Evolutionary conservation across 1,284 basidiomycete genomes (phyloP).

Genomic region (Ceratobasidium sp.): DNA sequence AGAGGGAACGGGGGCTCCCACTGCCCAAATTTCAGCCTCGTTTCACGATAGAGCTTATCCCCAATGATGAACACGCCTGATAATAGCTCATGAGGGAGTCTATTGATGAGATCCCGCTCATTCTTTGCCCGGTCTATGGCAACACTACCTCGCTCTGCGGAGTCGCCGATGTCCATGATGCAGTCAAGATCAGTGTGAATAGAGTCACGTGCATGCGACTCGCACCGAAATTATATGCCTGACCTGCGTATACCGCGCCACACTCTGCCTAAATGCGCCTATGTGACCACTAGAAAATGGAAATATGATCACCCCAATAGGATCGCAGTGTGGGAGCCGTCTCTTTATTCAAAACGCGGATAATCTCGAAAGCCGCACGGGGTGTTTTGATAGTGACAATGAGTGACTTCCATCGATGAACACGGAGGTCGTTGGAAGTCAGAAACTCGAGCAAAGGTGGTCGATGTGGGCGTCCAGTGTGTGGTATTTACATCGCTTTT

Average conservation of each 20-base stretch:
- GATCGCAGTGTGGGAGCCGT: no score
- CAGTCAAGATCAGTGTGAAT: no score
- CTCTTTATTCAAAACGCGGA: neutral
- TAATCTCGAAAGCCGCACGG: neutral
- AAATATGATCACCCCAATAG: no score
- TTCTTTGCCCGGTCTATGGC: no score
- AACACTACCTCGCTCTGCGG: no score
- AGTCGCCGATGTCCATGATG: no score
- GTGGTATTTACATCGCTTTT: neutral
- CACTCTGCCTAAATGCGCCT: no score
- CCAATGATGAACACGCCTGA: neutral
- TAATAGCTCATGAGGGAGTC: slow-evolving; percentile 3
- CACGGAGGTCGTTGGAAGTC: neutral
- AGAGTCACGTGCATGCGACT: no score
- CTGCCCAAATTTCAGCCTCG: neutral
- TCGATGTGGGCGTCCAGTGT: neutral
- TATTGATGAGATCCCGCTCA: slow-evolving; percentile 12
- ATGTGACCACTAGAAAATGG: no score
- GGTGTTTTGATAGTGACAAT: neutral
- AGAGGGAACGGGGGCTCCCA: neutral
- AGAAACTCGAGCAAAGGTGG: neutral
- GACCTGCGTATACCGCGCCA: no score
- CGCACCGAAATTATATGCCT: no score
- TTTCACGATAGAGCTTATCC: neutral
- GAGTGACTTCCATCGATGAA: neutral